Evolutionary conservation across 2,329 filamentous ascomycete genomes (phyloP), one percentile per base, ranked within the genome.

Genomic region (Aspergillus sp.): DNA sequence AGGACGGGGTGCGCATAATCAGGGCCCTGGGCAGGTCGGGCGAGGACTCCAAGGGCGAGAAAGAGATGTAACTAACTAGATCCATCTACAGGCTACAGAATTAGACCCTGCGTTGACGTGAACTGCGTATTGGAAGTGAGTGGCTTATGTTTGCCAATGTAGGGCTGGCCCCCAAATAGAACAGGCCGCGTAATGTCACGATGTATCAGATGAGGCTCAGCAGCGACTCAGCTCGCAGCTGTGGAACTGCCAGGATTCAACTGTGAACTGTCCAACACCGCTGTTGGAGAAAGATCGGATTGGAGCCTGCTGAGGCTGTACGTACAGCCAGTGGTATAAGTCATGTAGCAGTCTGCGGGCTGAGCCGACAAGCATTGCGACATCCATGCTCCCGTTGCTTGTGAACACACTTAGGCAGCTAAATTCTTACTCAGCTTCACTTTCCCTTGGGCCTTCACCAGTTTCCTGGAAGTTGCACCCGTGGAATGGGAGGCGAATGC

Each of bases 1-100:
- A 79, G 56, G 77, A 83, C 19, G 84, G 83, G 21, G 76, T 72
- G 57, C 73, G 73, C 5, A 70, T 84, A 58, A 85, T 86, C 68
- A 77, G 80, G 51, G 75, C 75, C 47, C 62, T 75, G 60, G 39
- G 50, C 19, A 41, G n/a, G 31, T 33, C 44, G 15, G 19, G 19
- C 6, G 27, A 37, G 19, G 14, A 40, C 33, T 37, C 14, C 41
- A 31, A 49, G 19, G 19, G 19, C 4, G 35, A 39, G 14, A 57
- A 57, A 21, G 44, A 50, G 39, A 33, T 49, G 50, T 54, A 45
- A 24, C 17, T 37, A 37, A 9, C 35, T 37, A n/a, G 6, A 7
- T 11, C 33, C 9, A 24, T 6, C 23, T 31, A 8, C 27, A 31
- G 27, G 27, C 27, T 31, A 9, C 27, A 31, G 2, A 31, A 31